Conservation (phyloP, 1,284 basidiomycete species). For the Cryptococcus sp. region DNA sequence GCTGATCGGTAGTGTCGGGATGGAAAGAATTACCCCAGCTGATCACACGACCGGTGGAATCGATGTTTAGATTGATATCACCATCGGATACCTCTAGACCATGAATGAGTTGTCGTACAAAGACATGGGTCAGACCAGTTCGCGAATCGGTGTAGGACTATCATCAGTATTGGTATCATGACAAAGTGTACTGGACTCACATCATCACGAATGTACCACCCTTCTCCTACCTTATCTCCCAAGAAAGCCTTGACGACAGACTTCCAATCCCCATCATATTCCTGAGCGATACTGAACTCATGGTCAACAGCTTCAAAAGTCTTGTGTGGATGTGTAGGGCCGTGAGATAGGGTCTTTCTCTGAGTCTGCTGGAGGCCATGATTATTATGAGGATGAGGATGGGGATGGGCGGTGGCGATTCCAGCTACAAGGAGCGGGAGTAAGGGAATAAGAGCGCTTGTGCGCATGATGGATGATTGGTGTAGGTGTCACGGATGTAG, state of each 20-base stretch:
- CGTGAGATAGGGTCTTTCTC: conserved; percentile 76
- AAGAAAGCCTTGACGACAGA: conserved; percentile 19
- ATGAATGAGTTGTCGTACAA: conserved; percentile 71
- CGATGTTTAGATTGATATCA: conserved; percentile 84
- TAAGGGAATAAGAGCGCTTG: conserved; percentile 42
- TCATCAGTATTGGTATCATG: background rate
- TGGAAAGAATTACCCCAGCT: conserved; percentile 63
- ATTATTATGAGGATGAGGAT: conserved; percentile 16
- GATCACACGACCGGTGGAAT: conserved; percentile 63
- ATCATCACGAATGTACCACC: conserved; percentile 45
- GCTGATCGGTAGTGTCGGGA: conserved; percentile 18
- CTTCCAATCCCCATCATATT: conserved; percentile 5
- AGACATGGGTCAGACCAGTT: conserved; percentile 80
- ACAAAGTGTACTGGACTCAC: too few relatives aligned
- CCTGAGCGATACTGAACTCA: conserved; percentile 7
- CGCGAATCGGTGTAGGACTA: conserved; percentile 81
- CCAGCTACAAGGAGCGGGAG: conserved; percentile 41
- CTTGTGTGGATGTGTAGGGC: conserved; percentile 67
- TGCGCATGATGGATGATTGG: conserved; percentile 34
- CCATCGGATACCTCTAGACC: conserved; percentile 83
- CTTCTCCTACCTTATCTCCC: conserved; percentile 27
- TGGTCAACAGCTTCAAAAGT: conserved; percentile 59
- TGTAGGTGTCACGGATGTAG: too few relatives aligned
- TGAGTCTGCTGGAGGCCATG: conserved; percentile 5
- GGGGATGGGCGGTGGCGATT: conserved; percentile 17